A percentile compares a stretch with the other conserved stretches of the same genome.
These are phyloP conservation scores for Coprinopsis sp. DNA, from an alignment of 768 basidiomycete species.

Conservation along the genomic window DNA sequence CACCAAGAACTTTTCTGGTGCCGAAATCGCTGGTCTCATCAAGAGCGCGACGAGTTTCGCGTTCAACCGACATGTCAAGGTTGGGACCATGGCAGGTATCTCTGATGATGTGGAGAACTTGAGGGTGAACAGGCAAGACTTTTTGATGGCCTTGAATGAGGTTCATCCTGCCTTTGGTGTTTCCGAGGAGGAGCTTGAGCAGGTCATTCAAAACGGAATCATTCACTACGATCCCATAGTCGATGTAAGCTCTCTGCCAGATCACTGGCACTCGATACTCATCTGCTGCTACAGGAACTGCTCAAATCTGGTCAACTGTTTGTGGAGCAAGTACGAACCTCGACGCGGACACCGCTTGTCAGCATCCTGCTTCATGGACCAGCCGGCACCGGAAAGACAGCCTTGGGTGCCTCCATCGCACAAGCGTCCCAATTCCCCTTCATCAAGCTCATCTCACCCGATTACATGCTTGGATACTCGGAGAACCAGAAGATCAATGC, in stretches of 20 bases:
- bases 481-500: constrained; percentile 88
- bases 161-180: constrained; percentile 97
- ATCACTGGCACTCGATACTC: constrained; percentile 1
- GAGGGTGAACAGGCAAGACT: constrained; percentile 81
- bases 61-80: constrained; percentile 95
- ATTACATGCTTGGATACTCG: constrained; percentile 95
- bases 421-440: constrained; percentile 93
- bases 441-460: constrained; percentile 95
- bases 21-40: constrained; percentile 92
- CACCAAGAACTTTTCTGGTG: constrained; percentile 98
- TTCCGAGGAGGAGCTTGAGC: constrained; percentile 89
- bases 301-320: constrained; percentile 82
- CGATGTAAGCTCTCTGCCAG: constrained; percentile 51
- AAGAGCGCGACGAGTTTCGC: constrained; percentile 99
- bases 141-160: constrained; percentile 86
- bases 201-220: constrained; percentile 95
- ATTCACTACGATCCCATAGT: constrained; percentile 76
- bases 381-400: constrained; percentile 91
- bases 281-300: constrained; percentile 56
- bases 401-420: constrained; percentile 90
- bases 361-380: constrained; percentile 86
- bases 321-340: constrained; percentile 90
- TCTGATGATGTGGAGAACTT: constrained; percentile 94
- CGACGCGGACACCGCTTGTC: constrained; percentile 87
- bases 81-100: constrained; percentile 95